phyloP scores from a whole-genome alignment of 1,284 basidiomycete species.

The Ganoderma multipileum region DNA sequence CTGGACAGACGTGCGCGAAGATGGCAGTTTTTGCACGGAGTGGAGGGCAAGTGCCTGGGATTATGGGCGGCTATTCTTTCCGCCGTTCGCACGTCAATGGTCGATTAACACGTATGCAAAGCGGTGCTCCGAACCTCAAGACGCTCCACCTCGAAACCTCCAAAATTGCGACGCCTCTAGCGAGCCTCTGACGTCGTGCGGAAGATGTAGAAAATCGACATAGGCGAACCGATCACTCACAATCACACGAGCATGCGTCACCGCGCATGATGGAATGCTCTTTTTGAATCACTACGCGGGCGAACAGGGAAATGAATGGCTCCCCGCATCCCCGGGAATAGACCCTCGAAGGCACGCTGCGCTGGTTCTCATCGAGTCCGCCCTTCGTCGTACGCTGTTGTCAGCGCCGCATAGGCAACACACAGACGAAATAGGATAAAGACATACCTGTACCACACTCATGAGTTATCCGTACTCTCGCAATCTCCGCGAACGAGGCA shows the following conservation, averaged over 20 bases:
- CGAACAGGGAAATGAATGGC: constrained; percentile 9
- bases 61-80: constrained; percentile 6
- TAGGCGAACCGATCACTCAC: constrained; percentile 1
- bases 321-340: constrained; percentile 14
- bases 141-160: neutral
- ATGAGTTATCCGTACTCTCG: neutral
- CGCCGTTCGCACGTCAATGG: constrained; percentile 10
- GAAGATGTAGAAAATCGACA: neutral
- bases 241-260: constrained; percentile 6
- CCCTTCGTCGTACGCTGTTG: neutral
- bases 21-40: constrained; percentile 1
- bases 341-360: constrained; percentile 8
- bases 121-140: constrained; percentile 15
- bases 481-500: constrained; percentile 13
- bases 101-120: constrained; percentile 8
- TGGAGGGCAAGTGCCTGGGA: constrained; percentile 13
- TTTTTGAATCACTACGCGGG: neutral
- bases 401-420: neutral
- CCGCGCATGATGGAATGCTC: constrained; percentile 2
- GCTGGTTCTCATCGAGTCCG: constrained; percentile 7
- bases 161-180: neutral
- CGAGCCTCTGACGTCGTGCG: neutral
- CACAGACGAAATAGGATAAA: neutral
- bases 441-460: neutral
- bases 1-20: constrained; percentile 1